phyloP scores from a whole-genome alignment of 768 basidiomycete genomes.

The Tubosaeta brunneosetosa region DNA sequence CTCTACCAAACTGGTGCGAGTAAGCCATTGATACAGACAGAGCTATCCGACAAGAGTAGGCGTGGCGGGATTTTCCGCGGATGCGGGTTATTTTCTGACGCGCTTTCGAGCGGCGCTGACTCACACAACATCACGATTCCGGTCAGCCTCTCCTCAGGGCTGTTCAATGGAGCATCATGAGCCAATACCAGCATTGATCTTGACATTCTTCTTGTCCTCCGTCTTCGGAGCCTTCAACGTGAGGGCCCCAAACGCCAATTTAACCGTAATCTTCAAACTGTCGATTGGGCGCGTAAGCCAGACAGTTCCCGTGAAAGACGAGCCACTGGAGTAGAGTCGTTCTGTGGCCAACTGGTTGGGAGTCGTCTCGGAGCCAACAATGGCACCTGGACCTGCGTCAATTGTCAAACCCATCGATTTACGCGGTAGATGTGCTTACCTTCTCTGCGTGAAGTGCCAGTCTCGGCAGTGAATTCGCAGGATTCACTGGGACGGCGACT shows the following conservation, averaged over 20 bases:
- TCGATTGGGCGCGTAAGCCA: slow-evolving; percentile 67
- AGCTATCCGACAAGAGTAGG: no score
- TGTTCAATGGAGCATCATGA: no score
- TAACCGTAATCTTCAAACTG: slow-evolving; percentile 52
- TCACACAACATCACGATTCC: no score
- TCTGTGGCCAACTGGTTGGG: slow-evolving; percentile 54
- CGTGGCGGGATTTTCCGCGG: no score
- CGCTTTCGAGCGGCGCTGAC: no score
- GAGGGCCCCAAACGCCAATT: slow-evolving; percentile 65
- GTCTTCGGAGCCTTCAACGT: slow-evolving; percentile 57
- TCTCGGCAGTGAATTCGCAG: slow-evolving; percentile 16
- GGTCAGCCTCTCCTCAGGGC: no score
- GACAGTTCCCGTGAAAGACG: slow-evolving; percentile 63
- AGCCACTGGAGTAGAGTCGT: slow-evolving; percentile 51
- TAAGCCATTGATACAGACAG: no score
- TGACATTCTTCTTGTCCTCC: slow-evolving; percentile 52
- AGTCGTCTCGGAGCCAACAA: slow-evolving; percentile 15
- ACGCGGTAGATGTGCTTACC: slow-evolving; percentile 19
- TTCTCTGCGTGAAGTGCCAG: slow-evolving; percentile 16
- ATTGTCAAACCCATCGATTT: not conserved
- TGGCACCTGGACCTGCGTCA: slow-evolving; percentile 9
- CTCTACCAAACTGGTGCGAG: no score
- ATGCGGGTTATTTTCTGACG: no score
- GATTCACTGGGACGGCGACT: slow-evolving; percentile 22
- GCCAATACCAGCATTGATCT: slow-evolving; percentile 41